These are phyloP conservation scores for Tricholoma sp. DNA, from an alignment of 768 basidiomycete genomes.

Conservation along the genomic window DNA sequence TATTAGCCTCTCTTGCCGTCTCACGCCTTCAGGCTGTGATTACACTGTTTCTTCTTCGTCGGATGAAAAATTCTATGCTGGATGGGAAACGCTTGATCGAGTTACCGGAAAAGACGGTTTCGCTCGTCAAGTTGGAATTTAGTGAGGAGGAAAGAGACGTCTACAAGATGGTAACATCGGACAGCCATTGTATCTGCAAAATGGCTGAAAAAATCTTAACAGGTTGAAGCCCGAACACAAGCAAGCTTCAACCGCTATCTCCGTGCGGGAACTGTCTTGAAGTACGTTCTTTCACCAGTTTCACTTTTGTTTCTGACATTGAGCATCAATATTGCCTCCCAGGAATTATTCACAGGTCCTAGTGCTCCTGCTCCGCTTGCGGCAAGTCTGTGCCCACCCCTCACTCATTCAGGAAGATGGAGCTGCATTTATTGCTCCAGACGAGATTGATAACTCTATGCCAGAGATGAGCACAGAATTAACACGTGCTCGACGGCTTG, in stretches of 20 bases:
- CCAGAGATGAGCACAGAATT: conserved; percentile 35
- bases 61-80: conserved; percentile 58
- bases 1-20: conserved; percentile 46
- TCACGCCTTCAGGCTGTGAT: conserved; percentile 57
- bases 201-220: not conserved
- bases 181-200: not conserved
- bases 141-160: conserved; percentile 56
- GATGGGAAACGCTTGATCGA: conserved; percentile 68
- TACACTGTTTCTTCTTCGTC: conserved; percentile 46
- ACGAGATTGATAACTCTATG: conserved; percentile 28
- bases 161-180: conserved; percentile 43
- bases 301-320: not conserved
- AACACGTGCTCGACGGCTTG: conserved; percentile 37
- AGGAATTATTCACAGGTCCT: conserved; percentile 57
- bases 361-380: conserved; percentile 46
- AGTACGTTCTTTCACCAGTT: conserved; percentile 29
- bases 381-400: conserved; percentile 68
- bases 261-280: conserved; percentile 61
- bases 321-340: not conserved
- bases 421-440: conserved; percentile 36
- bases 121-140: conserved; percentile 51
- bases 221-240: conserved; percentile 52
- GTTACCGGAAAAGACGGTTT: conserved; percentile 51
- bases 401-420: conserved; percentile 57
- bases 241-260: conserved; percentile 62